phyloP scores from a whole-genome alignment of 208 protist species.

The Trypanosomatidae sp. region DNA sequence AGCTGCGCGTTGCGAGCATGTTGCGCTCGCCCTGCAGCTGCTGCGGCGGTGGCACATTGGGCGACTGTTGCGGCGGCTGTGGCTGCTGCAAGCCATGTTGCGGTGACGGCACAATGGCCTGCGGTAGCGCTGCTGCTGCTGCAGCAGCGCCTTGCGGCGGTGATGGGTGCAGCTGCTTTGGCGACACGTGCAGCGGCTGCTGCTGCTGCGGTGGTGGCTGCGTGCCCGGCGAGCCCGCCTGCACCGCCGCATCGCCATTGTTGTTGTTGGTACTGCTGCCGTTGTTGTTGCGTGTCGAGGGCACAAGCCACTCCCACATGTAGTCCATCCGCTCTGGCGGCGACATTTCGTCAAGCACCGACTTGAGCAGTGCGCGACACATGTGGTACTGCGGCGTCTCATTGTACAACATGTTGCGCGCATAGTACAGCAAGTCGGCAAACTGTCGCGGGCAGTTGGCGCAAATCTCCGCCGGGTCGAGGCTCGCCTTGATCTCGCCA shows the following conservation, averaged over 20 bases:
- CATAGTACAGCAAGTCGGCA: slow-evolving; percentile 49
- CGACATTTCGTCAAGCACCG: slow-evolving; percentile 21
- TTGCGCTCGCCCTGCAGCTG: no score
- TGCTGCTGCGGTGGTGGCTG: no score
- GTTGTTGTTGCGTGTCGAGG: background rate
- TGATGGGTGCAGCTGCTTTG: background rate
- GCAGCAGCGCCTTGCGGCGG: no score
- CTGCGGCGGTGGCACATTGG: no score
- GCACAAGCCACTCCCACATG: slow-evolving; percentile 20
- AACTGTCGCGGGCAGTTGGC: slow-evolving; percentile 53
- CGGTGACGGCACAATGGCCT: no score
- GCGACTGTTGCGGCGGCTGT: no score
- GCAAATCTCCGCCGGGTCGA: slow-evolving; percentile 42
- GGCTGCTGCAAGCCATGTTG: no score
- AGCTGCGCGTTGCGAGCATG: no score
- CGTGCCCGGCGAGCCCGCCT: no score
- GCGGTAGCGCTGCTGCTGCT: background rate
- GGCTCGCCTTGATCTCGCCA: slow-evolving; percentile 33
- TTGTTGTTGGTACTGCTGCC: background rate
- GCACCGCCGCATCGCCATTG: slow-evolving; percentile 5
- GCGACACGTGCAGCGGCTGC: background rate
- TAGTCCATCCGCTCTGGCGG: slow-evolving; percentile 21
- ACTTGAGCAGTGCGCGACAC: slow-evolving; percentile 33
- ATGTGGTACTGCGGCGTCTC: slow-evolving; percentile 78
- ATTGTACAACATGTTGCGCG: slow-evolving; percentile 42